Evolutionary conservation across 129 eudicot species (phyloP), one percentile per base, ranked within the genome.

Genomic region (carrot (Daucus carota)): DNA sequence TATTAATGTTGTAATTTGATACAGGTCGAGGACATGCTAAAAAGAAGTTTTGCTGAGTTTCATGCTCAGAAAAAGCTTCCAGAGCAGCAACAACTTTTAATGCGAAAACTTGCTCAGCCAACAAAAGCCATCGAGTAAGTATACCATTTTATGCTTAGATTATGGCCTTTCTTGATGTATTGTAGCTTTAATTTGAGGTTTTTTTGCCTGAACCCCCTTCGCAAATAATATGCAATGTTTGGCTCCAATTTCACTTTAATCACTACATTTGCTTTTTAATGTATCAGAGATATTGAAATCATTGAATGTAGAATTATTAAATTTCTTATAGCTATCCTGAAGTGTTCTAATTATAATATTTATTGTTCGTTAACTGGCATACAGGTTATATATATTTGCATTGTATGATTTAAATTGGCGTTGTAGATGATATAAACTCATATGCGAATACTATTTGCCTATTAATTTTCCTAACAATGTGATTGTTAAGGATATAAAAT

Each of bases 1-100:
- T 70, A 40, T 73, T 68, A 62, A 17, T 44, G 22, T 45, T 44
- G 43, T 24, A 45, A 77, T 10, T 70, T 24, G 43, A 32, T 80
- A 57, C 80, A 95, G 99, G 97, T 95, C 62, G 99, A 95, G 80
- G 99, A 95, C 92, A 95, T 95, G 99, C 85, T 95, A 81, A 95
- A 95, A 85, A 88, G 97, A 89, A 95, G 99, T 85, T 95, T 95
- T 88, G 99, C 99, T 59, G 99, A 95, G 87, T 95, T 95, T 85
- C 97, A 95, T 88, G 88, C 99, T 78, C 99, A 95, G 87, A 92
- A 89, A 83, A 95, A 92, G 78, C 87, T 95, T 59, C 99, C 99
- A 18, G 99, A 95, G 81, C 87, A 92, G 76, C 94, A 95, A 81
- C 90, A 92, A 78, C 87, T 95, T 69, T 78, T 95, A 14, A 85